Evolutionary conservation across 2,329 filamentous ascomycete genomes (phyloP).

Genomic region (Aspergillus ruber): DNA sequence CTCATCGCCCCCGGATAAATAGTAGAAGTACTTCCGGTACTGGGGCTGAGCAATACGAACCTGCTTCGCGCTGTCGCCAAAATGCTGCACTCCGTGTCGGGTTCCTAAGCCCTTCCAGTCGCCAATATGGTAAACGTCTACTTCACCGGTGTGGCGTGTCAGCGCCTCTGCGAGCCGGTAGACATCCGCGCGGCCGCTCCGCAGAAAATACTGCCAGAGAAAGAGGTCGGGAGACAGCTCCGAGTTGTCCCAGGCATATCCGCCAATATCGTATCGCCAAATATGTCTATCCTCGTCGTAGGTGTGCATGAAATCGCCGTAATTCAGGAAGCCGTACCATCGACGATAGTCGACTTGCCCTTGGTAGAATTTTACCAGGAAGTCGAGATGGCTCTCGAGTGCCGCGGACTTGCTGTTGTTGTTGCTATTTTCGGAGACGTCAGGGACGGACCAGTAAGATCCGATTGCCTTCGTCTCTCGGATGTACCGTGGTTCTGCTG

Average conservation of each 20-base stretch:
- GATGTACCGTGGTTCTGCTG: conserved; percentile 45
- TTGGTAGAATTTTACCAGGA: conserved; percentile 52
- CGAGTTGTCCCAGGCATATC: conserved; percentile 60
- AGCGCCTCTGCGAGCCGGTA: conserved; percentile 55
- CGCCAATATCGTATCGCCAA: conserved; percentile 59
- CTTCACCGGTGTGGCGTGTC: conserved; percentile 54
- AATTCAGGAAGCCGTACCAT: conserved; percentile 60
- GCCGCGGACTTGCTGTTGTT: conserved; percentile 24
- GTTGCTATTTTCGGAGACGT: conserved; percentile 4
- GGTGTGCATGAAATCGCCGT: conserved; percentile 58
- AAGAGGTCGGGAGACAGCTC: conserved; percentile 58
- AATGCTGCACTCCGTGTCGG: conserved; percentile 58
- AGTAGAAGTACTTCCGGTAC: conserved; percentile 54
- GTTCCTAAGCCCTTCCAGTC: conserved; percentile 55
- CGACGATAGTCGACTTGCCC: conserved; percentile 50
- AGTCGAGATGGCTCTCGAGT: conserved; percentile 50
- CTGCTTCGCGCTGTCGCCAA: conserved; percentile 56
- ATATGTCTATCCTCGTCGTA: conserved; percentile 54
- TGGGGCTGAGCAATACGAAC: conserved; percentile 54
- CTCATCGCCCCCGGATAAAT: conserved; percentile 51
- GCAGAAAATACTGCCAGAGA: conserved; percentile 58
- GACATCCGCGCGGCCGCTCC: conserved; percentile 52
- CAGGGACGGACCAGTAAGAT: conserved; percentile 47
- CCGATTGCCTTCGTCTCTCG: conserved; percentile 49
- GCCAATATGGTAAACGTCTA: conserved; percentile 57